Evolutionary conservation across 345 rosid species (phyloP).

Genomic region (Salix koriyanagi): DNA sequence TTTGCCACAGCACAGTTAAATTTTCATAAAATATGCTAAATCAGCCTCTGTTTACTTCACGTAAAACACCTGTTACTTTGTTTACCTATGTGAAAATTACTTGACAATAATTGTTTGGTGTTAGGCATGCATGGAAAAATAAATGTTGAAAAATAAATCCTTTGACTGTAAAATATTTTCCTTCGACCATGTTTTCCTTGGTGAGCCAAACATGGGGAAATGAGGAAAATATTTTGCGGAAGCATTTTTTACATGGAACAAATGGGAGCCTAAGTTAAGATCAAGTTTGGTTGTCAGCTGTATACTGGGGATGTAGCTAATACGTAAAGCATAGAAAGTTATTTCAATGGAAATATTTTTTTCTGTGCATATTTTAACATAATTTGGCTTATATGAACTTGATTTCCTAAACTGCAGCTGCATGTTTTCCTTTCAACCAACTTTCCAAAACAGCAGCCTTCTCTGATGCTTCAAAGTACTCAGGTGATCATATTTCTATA

Average conservation of each 20-base stretch:
- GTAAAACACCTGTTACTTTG: no score
- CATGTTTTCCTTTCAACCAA: conserved; percentile 60
- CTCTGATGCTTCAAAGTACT: conserved; percentile 72
- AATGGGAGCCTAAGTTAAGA: not conserved
- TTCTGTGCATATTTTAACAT: not conserved
- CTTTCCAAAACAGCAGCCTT: conserved; percentile 86
- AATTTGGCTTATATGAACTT: not conserved
- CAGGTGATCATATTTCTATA: conserved; percentile 45
- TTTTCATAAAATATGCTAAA: no score
- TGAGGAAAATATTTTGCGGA: not conserved
- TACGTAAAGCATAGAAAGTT: not conserved
- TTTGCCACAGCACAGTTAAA: no score
- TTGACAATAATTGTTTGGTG: no score
- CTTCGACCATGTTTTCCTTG: not conserved
- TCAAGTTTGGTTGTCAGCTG: not conserved
- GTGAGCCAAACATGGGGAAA: not conserved
- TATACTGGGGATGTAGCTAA: not conserved
- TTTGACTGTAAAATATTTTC: not conserved
- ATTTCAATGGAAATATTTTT: not conserved
- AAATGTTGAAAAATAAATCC: no score
- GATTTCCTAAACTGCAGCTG: conserved; percentile 45
- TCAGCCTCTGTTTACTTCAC: no score
- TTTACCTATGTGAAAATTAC: no score
- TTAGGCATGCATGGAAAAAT: no score
- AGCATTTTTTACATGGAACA: not conserved